These are phyloP conservation scores for Fomitopsis serialis DNA, from an alignment of 768 basidiomycete genomes.

Conservation along the genomic window DNA sequence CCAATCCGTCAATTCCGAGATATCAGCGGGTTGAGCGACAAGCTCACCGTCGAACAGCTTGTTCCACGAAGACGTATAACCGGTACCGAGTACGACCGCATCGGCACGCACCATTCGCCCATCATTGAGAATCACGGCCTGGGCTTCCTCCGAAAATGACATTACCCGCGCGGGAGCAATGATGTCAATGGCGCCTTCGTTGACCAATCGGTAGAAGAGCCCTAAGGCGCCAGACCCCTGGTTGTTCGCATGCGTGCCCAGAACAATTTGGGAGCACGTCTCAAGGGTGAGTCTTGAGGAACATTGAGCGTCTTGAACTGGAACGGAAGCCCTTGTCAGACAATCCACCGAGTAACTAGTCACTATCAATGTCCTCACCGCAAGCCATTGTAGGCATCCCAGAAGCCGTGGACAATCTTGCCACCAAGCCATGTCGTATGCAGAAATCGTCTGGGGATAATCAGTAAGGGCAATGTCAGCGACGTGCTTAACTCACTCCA, in stretches of 20 bases:
- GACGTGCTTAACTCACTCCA: constrained; percentile 40
- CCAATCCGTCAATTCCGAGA: background rate
- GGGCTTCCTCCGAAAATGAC: constrained; percentile 29
- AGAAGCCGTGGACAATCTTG: constrained; percentile 44
- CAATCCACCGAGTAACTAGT: background rate
- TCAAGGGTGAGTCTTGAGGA: constrained; percentile 45
- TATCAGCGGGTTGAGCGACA: background rate
- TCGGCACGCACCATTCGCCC: constrained; percentile 37
- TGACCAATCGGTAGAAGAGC: constrained; percentile 46
- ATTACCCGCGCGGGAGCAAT: constrained; percentile 37
- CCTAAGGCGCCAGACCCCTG: constrained; percentile 44
- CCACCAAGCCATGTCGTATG: constrained; percentile 55
- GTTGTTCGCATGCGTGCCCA: constrained; percentile 43
- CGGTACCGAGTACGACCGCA: constrained; percentile 52
- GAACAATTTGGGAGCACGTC: constrained; percentile 34
- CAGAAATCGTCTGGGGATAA: constrained; percentile 42
- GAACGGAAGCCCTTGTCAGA: background rate
- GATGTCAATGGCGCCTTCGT: constrained; percentile 43
- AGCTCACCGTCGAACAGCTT: constrained; percentile 32
- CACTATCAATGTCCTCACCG: constrained; percentile 27
- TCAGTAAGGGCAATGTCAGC: constrained; percentile 11
- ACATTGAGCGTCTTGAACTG: constrained; percentile 32
- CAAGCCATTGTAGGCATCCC: constrained; percentile 31
- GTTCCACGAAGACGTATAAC: constrained; percentile 55
- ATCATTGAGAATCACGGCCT: constrained; percentile 37